A percentile compares a stretch with the other conserved stretches of the same genome.
These are phyloP conservation scores for Paraconiothyrium brasiliense DNA, from an alignment of 2,329 filamentous ascomycete genomes.

Conservation along the genomic window DNA sequence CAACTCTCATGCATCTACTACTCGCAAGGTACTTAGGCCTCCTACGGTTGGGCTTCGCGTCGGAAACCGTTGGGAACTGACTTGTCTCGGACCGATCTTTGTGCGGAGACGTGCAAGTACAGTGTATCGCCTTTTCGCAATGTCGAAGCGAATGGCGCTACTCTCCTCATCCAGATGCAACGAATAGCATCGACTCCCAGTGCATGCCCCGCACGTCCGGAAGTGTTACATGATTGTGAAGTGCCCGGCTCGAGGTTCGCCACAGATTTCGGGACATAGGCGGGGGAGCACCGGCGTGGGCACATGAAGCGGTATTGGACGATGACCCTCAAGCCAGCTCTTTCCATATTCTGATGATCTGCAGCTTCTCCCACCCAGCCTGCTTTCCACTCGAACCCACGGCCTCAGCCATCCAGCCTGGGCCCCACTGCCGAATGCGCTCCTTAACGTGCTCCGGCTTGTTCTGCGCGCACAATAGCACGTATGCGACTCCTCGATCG, in stretches of 20 bases:
- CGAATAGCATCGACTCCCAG: no score
- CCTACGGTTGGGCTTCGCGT: no score
- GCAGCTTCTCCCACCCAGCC: slow-evolving; percentile 93
- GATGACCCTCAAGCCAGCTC: slow-evolving; percentile 16
- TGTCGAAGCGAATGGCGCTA: no score
- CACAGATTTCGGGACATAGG: neutral
- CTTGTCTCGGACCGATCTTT: no score
- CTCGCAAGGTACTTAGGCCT: no score
- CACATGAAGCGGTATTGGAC: neutral
- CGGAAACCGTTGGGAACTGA: no score
- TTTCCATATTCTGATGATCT: slow-evolving; percentile 87
- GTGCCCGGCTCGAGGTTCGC: neutral
- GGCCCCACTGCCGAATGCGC: slow-evolving; percentile 66
- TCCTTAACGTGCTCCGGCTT: slow-evolving; percentile 77
- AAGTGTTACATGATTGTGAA: no score
- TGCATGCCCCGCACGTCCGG: no score
- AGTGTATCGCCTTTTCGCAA: no score
- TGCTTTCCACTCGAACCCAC: slow-evolving; percentile 85
- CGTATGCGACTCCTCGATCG: slow-evolving; percentile 80
- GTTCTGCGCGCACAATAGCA: slow-evolving; percentile 91
- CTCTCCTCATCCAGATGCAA: no score
- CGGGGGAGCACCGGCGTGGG: neutral
- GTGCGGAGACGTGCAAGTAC: neutral
- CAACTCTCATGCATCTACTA: no score
- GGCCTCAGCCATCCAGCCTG: slow-evolving; percentile 76